These are phyloP conservation scores for Pythium monospermum DNA, from an alignment of 352 stramenopile species.

Conservation along the genomic window DNA sequence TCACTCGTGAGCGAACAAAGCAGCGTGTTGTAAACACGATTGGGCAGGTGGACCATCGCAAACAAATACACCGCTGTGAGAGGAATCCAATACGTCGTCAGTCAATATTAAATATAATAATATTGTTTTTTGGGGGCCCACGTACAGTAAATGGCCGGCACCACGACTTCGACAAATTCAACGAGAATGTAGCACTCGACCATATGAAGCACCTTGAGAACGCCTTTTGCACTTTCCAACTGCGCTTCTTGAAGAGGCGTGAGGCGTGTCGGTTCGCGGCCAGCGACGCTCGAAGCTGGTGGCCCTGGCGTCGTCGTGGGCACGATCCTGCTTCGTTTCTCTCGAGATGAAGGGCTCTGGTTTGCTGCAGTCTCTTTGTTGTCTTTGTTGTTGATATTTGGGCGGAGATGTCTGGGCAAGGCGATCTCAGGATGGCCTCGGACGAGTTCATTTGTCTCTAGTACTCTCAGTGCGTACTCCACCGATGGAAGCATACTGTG, in stretches of 20 bases:
- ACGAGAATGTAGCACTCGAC: background rate
- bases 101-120: background rate
- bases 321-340: too few relatives aligned
- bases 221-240: background rate
- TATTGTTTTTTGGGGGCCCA: background rate
- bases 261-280: too few relatives aligned
- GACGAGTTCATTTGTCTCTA: background rate
- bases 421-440: background rate
- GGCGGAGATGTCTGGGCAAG: background rate
- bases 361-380: too few relatives aligned
- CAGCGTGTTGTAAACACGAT: conserved; percentile 18
- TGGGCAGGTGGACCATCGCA: conserved; percentile 13
- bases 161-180: conserved; percentile 1
- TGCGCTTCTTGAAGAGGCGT: too few relatives aligned
- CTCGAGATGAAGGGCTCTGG: too few relatives aligned
- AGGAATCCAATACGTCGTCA: background rate
- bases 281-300: background rate
- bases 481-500: background rate
- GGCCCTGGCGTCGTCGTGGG: background rate
- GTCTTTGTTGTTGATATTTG: background rate
- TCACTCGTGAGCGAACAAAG: background rate
- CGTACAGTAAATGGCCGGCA: background rate
- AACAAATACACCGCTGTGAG: conserved; percentile 12
- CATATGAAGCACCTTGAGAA: background rate
- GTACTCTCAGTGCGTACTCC: background rate